Conservation (phyloP, 768 basidiomycete genomes). For the Leucogyrophana mollusca region DNA sequence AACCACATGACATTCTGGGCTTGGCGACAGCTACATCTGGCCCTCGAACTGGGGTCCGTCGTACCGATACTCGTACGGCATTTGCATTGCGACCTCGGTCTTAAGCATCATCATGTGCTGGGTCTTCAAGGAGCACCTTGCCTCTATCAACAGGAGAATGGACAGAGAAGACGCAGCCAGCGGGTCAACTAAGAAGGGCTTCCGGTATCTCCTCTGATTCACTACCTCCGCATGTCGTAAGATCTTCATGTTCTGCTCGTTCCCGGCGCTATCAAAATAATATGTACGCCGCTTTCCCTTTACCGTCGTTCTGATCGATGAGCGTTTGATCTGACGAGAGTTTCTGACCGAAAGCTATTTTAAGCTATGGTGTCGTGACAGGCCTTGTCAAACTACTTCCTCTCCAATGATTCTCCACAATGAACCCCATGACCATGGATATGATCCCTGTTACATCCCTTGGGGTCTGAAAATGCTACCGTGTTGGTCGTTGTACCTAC, state of each 20-base stretch:
- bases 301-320: no score
- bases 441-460: no score
- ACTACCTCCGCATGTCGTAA: no score
- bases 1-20: neutral
- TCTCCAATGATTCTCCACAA: no score
- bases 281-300: no score
- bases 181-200: slow-evolving; percentile 28
- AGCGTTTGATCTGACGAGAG: no score
- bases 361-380: no score
- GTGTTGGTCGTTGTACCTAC: neutral
- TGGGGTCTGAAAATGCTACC: neutral
- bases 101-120: slow-evolving; percentile 47
- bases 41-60: slow-evolving; percentile 63
- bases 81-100: slow-evolving; percentile 60
- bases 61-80: slow-evolving; percentile 64
- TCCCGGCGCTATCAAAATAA: no score
- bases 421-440: no score
- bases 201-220: slow-evolving; percentile 43
- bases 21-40: slow-evolving; percentile 53
- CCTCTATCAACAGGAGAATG: slow-evolving; percentile 34
- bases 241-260: no score
- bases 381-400: no score
- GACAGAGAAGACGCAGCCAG: slow-evolving; percentile 36
- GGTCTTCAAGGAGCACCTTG: slow-evolving; percentile 41
- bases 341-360: no score